Percentiles rank a stretch among this genome's conserved stretches.
Conservation (phyloP, 1,139 yeast genomes). For the Hemisphaericaspora lyxosophila region DNA sequence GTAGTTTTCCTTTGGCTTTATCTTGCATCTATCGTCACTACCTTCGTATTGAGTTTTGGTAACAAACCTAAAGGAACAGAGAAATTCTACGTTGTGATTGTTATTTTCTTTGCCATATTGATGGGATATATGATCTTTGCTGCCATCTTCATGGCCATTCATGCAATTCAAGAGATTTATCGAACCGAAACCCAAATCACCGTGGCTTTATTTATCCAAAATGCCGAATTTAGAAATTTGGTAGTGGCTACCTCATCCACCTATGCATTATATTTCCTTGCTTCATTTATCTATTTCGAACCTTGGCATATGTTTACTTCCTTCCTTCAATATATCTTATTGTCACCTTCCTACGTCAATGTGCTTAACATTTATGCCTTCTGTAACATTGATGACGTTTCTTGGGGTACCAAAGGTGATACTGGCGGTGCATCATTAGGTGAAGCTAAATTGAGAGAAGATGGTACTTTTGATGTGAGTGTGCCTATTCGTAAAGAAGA, state of each 20-base stretch:
- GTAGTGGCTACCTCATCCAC: conserved; percentile 50
- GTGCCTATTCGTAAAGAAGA: conserved; percentile 65
- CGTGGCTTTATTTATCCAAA: conserved; percentile 39
- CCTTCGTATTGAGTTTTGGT: conserved; percentile 89
- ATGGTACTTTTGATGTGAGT: conserved; percentile 65
- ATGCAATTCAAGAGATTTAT: conserved; percentile 40
- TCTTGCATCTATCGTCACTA: conserved; percentile 82
- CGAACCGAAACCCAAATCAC: conserved; percentile 31
- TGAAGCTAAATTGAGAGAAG: conserved; percentile 63
- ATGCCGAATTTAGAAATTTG: conserved; percentile 47
- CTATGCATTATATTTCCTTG: conserved; percentile 46
- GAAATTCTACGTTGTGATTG: conserved; percentile 77
- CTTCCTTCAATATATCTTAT: conserved; percentile 44
- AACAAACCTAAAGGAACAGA: conserved; percentile 94
- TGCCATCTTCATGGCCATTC: conserved; percentile 49
- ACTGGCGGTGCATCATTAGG: conserved; percentile 47
- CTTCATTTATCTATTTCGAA: conserved; percentile 48
- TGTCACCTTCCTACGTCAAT: conserved; percentile 49
- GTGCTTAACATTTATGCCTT: conserved; percentile 51
- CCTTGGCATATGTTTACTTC: conserved; percentile 57
- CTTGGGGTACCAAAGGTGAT: conserved; percentile 55
- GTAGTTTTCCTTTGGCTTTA: conserved; percentile 88
- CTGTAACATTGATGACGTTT: conserved; percentile 51
- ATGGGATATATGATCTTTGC: conserved; percentile 89
- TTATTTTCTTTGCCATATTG: conserved; percentile 81